A percentile compares a stretch with the other conserved stretches of the same genome.
phyloP scores from a whole-genome alignment of 2,329 filamentous ascomycete genomes.

The Epichloe sylvatica region DNA sequence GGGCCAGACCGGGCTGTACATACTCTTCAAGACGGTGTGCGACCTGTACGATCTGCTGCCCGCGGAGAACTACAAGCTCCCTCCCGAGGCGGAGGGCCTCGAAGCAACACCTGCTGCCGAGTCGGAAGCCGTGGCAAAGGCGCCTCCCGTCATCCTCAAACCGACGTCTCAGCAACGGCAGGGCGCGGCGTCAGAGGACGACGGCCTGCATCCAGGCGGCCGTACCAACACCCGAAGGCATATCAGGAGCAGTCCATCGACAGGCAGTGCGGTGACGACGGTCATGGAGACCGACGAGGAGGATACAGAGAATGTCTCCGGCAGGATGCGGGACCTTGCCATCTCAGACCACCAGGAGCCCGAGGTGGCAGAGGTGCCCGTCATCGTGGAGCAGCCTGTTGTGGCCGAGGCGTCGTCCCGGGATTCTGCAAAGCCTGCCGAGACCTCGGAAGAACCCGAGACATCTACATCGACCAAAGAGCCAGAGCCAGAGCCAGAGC shows the following conservation, averaged over 20 bases:
- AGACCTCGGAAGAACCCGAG: background rate
- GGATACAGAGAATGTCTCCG: conserved; percentile 34
- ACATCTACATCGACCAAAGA: background rate
- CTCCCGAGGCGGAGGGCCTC: conserved; percentile 78
- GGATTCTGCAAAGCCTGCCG: conserved; percentile 3
- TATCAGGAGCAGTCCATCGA: conserved; percentile 64
- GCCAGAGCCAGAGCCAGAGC: conserved; percentile 5
- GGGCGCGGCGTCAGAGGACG: conserved; percentile 25
- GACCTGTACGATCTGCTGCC: conserved; percentile 82
- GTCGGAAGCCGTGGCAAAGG: conserved; percentile 28
- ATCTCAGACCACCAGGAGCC: conserved; percentile 33
- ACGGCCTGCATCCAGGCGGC: conserved; percentile 39
- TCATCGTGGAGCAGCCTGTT: conserved; percentile 26
- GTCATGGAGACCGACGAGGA: conserved; percentile 78
- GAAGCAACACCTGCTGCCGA: conserved; percentile 33
- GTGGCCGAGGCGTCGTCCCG: conserved; percentile 9
- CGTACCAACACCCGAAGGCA: conserved; percentile 68
- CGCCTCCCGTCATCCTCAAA: conserved; percentile 23
- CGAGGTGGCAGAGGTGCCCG: conserved; percentile 26
- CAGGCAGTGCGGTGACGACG: conserved; percentile 64
- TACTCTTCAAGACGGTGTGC: conserved; percentile 95
- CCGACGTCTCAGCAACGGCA: conserved; percentile 18
- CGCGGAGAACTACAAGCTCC: conserved; percentile 90
- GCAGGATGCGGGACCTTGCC: conserved; percentile 32
- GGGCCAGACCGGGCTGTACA: conserved; percentile 77